Percentiles rank a stretch among this genome's conserved stretches.
Conservation (phyloP, 2,329 filamentous ascomycete genomes). For the Penicillium sp. region DNA sequence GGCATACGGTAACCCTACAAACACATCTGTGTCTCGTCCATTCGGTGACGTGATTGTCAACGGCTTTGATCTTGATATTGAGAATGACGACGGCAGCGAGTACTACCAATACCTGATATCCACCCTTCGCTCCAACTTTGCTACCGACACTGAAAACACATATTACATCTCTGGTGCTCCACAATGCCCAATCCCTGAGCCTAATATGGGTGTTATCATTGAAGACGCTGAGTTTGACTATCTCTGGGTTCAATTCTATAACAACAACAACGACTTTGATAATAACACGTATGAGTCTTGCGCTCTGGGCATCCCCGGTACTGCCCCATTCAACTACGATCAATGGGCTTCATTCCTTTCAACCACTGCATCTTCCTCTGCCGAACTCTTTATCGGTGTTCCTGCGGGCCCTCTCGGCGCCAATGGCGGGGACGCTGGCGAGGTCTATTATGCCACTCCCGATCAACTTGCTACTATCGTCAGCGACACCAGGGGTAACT, state of each 20-base stretch:
- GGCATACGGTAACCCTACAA: constrained; percentile 42
- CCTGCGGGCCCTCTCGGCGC: constrained; percentile 29
- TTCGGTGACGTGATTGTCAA: constrained; percentile 49
- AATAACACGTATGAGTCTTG: constrained; percentile 41
- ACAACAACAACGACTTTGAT: constrained; percentile 41
- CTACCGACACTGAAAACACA: constrained; percentile 26
- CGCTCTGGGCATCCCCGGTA: constrained; percentile 6
- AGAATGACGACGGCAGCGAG: constrained; percentile 30
- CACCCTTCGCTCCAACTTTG: constrained; percentile 42
- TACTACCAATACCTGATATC: constrained; percentile 42
- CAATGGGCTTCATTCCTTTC: constrained; percentile 42
- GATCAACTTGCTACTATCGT: constrained; percentile 45
- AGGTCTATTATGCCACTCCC: constrained; percentile 45
- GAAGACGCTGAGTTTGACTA: constrained; percentile 47
- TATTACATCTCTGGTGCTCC: constrained; percentile 54
- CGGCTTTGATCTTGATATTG: constrained; percentile 53
- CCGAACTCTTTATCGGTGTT: constrained; percentile 55
- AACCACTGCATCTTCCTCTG: constrained; percentile 35
- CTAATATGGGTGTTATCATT: constrained; percentile 45
- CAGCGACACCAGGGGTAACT: constrained; percentile 35
- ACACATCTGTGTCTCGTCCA: constrained; percentile 38
- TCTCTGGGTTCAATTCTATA: constrained; percentile 56
- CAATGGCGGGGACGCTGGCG: constrained; percentile 1
- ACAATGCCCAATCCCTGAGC: constrained; percentile 49
- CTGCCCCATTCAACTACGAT: constrained; percentile 34